Percentiles rank a stretch among this genome's conserved stretches.
Evolutionary conservation across 352 stramenopile species (phyloP).

Genomic region (Pythium periplocum): DNA sequence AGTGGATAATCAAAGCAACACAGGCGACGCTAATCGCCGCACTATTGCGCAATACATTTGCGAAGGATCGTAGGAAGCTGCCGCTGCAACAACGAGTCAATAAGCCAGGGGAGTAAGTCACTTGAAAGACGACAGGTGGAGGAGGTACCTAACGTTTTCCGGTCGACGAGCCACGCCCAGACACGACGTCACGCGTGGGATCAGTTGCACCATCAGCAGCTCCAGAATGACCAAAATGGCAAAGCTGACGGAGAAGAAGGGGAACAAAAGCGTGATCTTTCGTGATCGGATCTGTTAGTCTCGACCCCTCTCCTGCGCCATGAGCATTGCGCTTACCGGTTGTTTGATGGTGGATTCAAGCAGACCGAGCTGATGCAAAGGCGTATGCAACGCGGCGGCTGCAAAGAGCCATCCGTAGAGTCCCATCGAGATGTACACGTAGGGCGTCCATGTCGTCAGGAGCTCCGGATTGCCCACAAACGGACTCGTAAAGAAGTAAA

Average conservation of each 20-base stretch:
- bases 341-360: conserved; percentile 82
- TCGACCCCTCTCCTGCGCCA: too few relatives aligned
- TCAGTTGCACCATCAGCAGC: conserved; percentile 55
- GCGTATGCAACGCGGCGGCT: conserved; percentile 67
- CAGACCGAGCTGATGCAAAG: conserved; percentile 61
- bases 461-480: conserved; percentile 84
- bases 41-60: conserved; percentile 79
- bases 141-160: conserved; percentile 61
- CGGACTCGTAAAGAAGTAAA: conserved; percentile 88
- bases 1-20: conserved; percentile 79
- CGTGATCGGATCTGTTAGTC: not conserved
- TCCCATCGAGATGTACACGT: conserved; percentile 84
- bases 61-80: conserved; percentile 69
- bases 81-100: not conserved
- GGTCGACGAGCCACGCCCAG: conserved; percentile 59
- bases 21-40: conserved; percentile 77
- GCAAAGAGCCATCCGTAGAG: conserved; percentile 84
- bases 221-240: conserved; percentile 70
- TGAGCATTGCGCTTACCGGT: conserved; percentile 30
- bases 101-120: conserved; percentile 1
- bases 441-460: conserved; percentile 80
- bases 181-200: conserved; percentile 46
- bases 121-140: not conserved
- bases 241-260: conserved; percentile 82
- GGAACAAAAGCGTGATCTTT: conserved; percentile 79